Conservation (phyloP, 106 monocot species). For the Dioscorea dumetorum region DNA sequence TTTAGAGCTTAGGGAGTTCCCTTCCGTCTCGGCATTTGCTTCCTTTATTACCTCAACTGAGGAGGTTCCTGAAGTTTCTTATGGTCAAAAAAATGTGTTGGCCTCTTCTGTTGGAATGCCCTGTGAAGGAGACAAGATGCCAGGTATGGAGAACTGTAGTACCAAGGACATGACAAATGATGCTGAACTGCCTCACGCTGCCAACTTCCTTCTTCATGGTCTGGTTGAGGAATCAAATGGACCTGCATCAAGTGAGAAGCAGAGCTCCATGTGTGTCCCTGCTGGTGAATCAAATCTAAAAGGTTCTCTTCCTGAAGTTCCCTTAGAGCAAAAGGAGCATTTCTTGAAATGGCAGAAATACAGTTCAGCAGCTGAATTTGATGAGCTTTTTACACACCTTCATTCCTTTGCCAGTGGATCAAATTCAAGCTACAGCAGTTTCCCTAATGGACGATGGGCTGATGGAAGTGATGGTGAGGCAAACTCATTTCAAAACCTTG, state of each 20-base stretch:
- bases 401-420: neutral
- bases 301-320: neutral
- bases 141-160: neutral
- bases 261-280: too few species aligned
- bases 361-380: neutral
- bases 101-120: neutral
- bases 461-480: conserved; percentile 4
- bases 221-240: neutral
- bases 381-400: neutral
- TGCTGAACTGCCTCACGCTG: neutral
- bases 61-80: neutral
- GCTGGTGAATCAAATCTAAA: neutral
- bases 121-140: neutral
- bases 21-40: neutral
- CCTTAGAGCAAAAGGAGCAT: neutral
- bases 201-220: neutral
- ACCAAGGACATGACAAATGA: neutral
- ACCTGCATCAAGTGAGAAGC: too few species aligned
- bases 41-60: conserved; percentile 3
- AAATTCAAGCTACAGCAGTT: neutral
- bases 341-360: neutral
- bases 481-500: too few species aligned
- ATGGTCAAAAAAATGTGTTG: neutral
- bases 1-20: neutral
- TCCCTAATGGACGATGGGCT: neutral